phyloP scores from a whole-genome alignment of 768 basidiomycete genomes.

The Boletus pseudopeckii region DNA sequence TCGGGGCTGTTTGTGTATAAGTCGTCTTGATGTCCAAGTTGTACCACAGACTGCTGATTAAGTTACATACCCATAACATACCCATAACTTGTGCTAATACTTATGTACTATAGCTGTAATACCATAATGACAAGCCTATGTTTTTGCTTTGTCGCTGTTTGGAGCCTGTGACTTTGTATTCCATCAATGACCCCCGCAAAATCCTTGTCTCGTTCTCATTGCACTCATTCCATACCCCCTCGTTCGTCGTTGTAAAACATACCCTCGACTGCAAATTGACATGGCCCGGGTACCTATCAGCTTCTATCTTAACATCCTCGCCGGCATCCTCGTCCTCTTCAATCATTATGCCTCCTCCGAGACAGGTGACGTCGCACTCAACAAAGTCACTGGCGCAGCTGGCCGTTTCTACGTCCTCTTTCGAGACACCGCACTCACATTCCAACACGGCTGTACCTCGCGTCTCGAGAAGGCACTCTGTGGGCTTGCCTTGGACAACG shows the following conservation, averaged over 20 bases:
- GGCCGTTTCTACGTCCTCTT: slow-evolving; percentile 17
- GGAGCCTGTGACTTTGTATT: background rate
- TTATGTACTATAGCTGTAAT: background rate
- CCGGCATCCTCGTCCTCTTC: slow-evolving; percentile 19
- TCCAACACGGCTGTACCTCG: slow-evolving; percentile 7
- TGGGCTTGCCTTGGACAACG: background rate
- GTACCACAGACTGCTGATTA: background rate
- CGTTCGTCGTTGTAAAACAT: background rate
- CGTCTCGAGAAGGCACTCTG: slow-evolving; percentile 2
- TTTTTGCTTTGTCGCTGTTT: background rate
- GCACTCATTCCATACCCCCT: background rate
- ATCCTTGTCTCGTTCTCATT: background rate
- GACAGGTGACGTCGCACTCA: slow-evolving; percentile 17
- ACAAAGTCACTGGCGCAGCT: slow-evolving; percentile 19
- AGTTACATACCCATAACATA: too few species aligned
- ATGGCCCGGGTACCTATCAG: slow-evolving; percentile 14
- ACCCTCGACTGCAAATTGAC: background rate
- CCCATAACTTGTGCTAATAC: background rate
- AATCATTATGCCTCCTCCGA: slow-evolving; percentile 13
- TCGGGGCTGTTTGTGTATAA: background rate
- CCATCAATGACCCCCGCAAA: too few species aligned
- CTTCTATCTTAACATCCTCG: slow-evolving; percentile 18
- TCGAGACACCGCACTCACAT: background rate
- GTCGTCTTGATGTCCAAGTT: background rate
- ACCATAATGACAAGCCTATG: background rate